phyloP scores from a whole-genome alignment of 1,139 yeast species.

The Hyphopichia burtonii region DNA sequence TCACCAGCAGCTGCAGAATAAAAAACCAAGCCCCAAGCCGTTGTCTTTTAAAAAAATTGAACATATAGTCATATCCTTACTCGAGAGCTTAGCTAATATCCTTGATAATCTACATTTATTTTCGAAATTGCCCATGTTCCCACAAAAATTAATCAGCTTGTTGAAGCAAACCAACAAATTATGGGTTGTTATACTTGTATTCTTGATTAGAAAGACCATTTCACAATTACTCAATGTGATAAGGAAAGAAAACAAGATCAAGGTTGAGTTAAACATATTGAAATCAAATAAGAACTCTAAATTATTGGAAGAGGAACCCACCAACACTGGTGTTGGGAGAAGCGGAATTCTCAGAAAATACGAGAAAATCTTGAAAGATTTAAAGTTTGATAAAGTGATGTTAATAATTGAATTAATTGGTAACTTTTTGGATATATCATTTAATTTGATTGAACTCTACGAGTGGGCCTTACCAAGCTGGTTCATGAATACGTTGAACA shows the following conservation, averaged over 20 bases:
- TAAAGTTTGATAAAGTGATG: conserved; percentile 47
- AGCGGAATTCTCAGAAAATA: conserved; percentile 30
- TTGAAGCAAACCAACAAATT: conserved; percentile 46
- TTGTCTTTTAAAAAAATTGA: conserved; percentile 32
- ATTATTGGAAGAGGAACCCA: conserved; percentile 20
- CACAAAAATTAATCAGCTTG: conserved; percentile 27
- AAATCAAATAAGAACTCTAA: conserved; percentile 21
- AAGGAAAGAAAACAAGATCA: conserved; percentile 39
- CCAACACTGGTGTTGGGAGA: not conserved
- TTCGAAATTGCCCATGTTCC: conserved; percentile 46
- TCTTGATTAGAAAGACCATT: conserved; percentile 42
- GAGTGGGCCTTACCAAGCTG: conserved; percentile 41
- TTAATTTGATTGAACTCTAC: conserved; percentile 42
- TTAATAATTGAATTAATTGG: conserved; percentile 43
- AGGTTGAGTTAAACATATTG: conserved; percentile 36
- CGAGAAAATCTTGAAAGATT: conserved; percentile 42
- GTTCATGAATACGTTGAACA: conserved; percentile 43
- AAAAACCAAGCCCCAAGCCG: conserved; percentile 5
- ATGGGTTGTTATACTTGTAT: conserved; percentile 45
- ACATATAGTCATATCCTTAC: conserved; percentile 24
- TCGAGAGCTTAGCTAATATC: conserved; percentile 41
- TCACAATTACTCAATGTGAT: conserved; percentile 44
- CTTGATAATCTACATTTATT: conserved; percentile 46
- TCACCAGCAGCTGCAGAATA: not conserved
- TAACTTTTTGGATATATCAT: conserved; percentile 41